Conservation (phyloP, 768 basidiomycete genomes). For the Lactifluus echinatus region DNA sequence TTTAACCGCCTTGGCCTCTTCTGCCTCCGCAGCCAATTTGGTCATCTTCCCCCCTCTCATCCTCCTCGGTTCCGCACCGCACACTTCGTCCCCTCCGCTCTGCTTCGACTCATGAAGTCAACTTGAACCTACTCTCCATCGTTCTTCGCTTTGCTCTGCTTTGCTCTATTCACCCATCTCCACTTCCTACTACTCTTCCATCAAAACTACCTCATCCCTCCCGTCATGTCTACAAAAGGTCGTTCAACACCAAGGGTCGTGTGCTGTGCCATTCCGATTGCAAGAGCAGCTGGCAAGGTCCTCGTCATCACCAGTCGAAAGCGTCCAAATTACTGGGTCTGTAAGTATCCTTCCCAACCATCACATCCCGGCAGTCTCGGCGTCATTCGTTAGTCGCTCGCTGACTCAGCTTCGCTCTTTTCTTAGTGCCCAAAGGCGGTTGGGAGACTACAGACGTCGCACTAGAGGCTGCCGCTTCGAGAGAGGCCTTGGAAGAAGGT, state of each 20-base stretch:
- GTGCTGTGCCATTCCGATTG: conserved; percentile 84
- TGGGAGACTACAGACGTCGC: conserved; percentile 77
- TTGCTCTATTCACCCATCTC: too few relatives aligned
- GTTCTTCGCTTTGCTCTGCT: background rate
- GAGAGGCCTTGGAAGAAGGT: conserved; percentile 96
- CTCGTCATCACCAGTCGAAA: conserved; percentile 82
- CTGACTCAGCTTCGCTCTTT: conserved; percentile 6
- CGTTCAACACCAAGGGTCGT: conserved; percentile 76
- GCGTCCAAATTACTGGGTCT: conserved; percentile 73
- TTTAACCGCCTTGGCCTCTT: background rate
- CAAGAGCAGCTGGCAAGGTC: conserved; percentile 63
- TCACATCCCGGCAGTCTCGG: background rate
- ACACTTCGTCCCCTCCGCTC: background rate
- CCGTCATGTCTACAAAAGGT: conserved; percentile 46
- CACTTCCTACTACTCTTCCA: conserved; percentile 4
- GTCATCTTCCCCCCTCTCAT: background rate
- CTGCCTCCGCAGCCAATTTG: background rate
- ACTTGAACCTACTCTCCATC: conserved; percentile 12
- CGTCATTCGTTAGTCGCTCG: conserved; percentile 11
- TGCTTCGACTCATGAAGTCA: conserved; percentile 19
- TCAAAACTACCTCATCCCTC: background rate
- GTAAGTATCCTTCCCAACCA: conserved; percentile 45
- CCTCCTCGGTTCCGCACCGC: conserved; percentile 13
- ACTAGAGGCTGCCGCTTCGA: conserved; percentile 80
- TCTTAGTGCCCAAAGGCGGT: conserved; percentile 67